phyloP scores from a whole-genome alignment of 225 moss, liverwort and hornwort genomes.

The Thuidium tamariscinum region DNA sequence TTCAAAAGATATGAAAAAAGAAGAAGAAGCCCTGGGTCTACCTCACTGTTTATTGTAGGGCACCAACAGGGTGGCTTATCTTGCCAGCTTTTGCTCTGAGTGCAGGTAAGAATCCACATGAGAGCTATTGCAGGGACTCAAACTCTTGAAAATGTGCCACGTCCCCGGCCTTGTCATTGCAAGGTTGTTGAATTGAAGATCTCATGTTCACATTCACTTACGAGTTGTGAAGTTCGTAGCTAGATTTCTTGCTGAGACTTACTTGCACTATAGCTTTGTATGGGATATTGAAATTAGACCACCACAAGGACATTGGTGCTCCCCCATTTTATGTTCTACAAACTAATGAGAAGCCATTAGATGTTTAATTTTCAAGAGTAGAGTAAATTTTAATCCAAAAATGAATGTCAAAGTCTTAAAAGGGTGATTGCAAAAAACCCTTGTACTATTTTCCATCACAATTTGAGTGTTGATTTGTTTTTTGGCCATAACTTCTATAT shows the following conservation, averaged over 20 bases:
- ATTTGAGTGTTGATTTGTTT: too few species aligned
- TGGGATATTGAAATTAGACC: background rate
- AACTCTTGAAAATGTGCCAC: background rate
- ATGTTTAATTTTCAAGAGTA: too few species aligned
- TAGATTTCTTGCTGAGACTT: too few species aligned
- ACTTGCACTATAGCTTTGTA: background rate
- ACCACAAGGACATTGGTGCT: background rate
- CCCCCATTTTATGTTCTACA: background rate
- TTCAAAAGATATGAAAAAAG: too few species aligned
- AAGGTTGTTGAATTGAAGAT: background rate
- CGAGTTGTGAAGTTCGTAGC: background rate
- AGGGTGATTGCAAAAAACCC: too few species aligned
- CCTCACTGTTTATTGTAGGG: too few species aligned
- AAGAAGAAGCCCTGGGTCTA: too few species aligned
- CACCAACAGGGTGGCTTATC: too few species aligned
- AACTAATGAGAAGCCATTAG: background rate
- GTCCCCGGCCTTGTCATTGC: background rate
- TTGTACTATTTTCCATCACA: too few species aligned
- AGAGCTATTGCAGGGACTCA: background rate
- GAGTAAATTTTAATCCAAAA: background rate
- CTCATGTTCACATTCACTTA: background rate
- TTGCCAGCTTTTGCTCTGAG: background rate
- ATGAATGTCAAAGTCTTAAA: background rate
- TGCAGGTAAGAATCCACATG: background rate
- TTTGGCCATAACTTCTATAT: too few species aligned